These are phyloP conservation scores for Phytophthora pseudosyringae DNA, from an alignment of 352 stramenopile genomes.

Conservation along the genomic window DNA sequence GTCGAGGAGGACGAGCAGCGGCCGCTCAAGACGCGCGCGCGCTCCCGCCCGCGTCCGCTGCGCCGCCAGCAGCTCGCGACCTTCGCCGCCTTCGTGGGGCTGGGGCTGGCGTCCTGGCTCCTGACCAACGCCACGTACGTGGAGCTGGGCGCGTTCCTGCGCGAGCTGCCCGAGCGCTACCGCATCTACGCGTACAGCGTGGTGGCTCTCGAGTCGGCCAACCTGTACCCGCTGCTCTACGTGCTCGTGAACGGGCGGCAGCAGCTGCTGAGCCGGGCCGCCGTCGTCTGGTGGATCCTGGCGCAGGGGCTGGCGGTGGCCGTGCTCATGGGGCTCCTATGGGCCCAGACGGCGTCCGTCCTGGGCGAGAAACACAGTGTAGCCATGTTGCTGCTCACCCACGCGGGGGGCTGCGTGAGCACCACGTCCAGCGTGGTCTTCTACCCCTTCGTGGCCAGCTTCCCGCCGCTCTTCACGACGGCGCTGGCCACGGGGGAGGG, in stretches of 20 bases:
- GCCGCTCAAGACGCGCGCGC: no score
- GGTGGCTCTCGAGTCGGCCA: conserved; percentile 71
- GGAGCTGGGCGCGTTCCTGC: conserved; percentile 64
- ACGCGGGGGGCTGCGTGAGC: conserved; percentile 72
- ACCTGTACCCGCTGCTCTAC: conserved; percentile 76
- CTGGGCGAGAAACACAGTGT: conserved; percentile 61
- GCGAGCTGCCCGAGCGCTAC: conserved; percentile 65
- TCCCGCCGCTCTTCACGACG: conserved; percentile 69
- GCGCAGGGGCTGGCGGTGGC: conserved; percentile 51
- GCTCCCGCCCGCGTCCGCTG: no score
- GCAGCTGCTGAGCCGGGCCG: conserved; percentile 48
- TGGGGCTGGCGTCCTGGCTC: no score
- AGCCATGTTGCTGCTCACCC: conserved; percentile 71
- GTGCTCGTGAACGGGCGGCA: conserved; percentile 59
- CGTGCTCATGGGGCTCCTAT: conserved; percentile 65
- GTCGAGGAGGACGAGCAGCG: no score
- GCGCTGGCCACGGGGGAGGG: conserved; percentile 69
- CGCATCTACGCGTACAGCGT: conserved; percentile 78
- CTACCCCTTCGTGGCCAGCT: conserved; percentile 74
- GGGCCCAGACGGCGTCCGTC: conserved; percentile 54
- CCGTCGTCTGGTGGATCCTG: conserved; percentile 67
- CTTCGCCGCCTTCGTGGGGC: no score
- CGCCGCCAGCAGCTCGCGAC: no score
- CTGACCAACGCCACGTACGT: no score
- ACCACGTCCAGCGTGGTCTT: conserved; percentile 77